phyloP scores from a whole-genome alignment of 1,139 yeast species.

The Kluyveromyces sp. region DNA sequence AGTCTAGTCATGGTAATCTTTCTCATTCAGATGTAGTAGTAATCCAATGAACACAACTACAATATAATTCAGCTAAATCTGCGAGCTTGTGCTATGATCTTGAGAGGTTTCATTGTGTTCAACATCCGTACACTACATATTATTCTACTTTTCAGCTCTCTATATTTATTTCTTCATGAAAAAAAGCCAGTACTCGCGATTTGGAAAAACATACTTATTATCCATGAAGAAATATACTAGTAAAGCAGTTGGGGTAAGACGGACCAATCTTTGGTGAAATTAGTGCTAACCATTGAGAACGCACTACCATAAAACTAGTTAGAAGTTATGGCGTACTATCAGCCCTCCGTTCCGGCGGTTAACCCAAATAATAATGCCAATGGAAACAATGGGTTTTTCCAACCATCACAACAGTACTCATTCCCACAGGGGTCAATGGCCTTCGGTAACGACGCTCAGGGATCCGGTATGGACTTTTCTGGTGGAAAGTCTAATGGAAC shows the following conservation, averaged over 20 bases:
- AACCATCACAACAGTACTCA: slow-evolving; percentile 26
- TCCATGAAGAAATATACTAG: not conserved
- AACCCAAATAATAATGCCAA: slow-evolving; percentile 6
- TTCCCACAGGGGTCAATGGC: slow-evolving; percentile 32
- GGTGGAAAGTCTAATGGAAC: slow-evolving; percentile 23
- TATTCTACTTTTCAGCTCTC: not conserved
- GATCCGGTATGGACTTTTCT: not conserved
- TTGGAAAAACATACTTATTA: too few species aligned
- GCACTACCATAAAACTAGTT: too few species aligned
- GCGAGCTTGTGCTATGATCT: too few species aligned
- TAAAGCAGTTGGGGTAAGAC: not conserved
- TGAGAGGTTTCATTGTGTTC: too few species aligned
- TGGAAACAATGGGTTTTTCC: slow-evolving; percentile 21
- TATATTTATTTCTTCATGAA: not conserved
- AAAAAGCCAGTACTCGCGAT: not conserved
- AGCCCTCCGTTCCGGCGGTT: slow-evolving; percentile 7
- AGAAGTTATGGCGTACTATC: slow-evolving; percentile 12
- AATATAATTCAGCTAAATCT: not conserved
- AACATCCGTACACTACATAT: not conserved
- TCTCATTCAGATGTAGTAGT: not conserved
- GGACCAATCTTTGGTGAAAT: too few species aligned
- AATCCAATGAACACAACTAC: not conserved
- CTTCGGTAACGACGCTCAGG: slow-evolving; percentile 11
- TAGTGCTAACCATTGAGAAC: too few species aligned
- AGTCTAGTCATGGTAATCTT: not conserved